Evolutionary conservation across 208 protist species (phyloP).

Genomic region (Trypanosoma platydactyli): DNA sequence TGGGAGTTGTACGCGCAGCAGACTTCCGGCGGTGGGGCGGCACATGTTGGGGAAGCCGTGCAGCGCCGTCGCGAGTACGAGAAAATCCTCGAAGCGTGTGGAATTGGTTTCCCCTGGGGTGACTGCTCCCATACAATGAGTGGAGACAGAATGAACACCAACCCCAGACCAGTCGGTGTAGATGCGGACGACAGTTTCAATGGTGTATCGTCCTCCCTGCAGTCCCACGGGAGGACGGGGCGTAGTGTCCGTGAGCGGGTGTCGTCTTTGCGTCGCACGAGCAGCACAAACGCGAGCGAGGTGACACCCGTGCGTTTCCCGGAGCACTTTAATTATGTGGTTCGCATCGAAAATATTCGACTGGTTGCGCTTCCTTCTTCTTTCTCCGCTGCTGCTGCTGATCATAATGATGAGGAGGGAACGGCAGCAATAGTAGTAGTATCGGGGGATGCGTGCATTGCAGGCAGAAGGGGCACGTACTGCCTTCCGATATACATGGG

Average conservation of each 20-base stretch:
- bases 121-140: neutral
- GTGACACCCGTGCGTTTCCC: neutral
- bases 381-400: neutral
- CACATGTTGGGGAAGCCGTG: constrained; percentile 31
- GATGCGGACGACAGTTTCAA: neutral
- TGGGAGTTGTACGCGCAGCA: constrained; percentile 66
- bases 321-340: constrained; percentile 62
- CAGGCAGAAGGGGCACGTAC: constrained; percentile 43
- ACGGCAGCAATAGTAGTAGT: constrained; percentile 18
- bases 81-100: constrained; percentile 25
- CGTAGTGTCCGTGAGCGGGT: constrained; percentile 2
- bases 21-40: constrained; percentile 29
- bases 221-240: neutral
- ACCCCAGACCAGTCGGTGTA: neutral
- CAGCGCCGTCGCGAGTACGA: constrained; percentile 28
- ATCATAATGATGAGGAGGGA: no score
- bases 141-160: neutral
- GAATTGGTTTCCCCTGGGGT: constrained; percentile 24
- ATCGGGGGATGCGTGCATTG: constrained; percentile 58
- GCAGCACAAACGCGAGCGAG: neutral
- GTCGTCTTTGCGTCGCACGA: neutral
- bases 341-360: constrained; percentile 30
- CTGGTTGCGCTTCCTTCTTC: neutral
- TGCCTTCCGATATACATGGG: constrained; percentile 55
- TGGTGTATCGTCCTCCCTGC: neutral